Base-by-base conservation (phyloP, 495 filamentous ascomycete species). In the Penicillium cataractarum region DNA sequence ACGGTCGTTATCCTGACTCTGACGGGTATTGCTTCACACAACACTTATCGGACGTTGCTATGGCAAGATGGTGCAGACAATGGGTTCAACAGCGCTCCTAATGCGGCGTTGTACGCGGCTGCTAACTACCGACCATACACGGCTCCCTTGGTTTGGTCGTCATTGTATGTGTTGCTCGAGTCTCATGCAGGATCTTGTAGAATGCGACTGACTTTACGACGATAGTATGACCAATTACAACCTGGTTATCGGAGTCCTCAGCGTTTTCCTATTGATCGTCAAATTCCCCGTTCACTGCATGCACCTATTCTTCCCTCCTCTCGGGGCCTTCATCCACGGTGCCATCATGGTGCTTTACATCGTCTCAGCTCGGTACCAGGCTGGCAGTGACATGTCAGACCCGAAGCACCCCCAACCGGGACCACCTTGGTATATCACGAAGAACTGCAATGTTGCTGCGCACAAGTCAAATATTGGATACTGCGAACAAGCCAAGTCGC, bases 341-440 rank as follows among this genome's bases (percentile, higher is more conserved):
- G 69, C 77, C 24, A 76, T 92, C 60, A 73, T 85, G 10, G 83
- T 80, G 0, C 76, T 97, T 27, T 96, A 86, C 71, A 78, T 85
- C 44, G 80, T 87, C 29, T 88, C 87, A 67, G 79, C 90, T 62
- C 83, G 86, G 58, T 88, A 83, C 53, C 93, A 97, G 71, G 87
- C 90, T 33, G 90, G 90, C 12, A 86, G 89, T 35, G 93, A 97
- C 71, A 89, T 84, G 72, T 89, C 86, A 42, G 92, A 97, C 71
- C 83, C 89, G 8, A 66, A 80, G 4, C 86, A 90, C 61, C 87
- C 84, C 7, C 88, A 91, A 63, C 78, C 80, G 7, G 84, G 87
- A 2, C 78, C 91, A 4, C 85, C 87, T 13, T 97, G 93, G 93
- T 97, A 96, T 68, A 86, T 97, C 66, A 85, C 86, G 39, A 90